These are phyloP conservation scores for Rhizopogon salebrosus DNA, from an alignment of 768 basidiomycete species.

Conservation along the genomic window DNA sequence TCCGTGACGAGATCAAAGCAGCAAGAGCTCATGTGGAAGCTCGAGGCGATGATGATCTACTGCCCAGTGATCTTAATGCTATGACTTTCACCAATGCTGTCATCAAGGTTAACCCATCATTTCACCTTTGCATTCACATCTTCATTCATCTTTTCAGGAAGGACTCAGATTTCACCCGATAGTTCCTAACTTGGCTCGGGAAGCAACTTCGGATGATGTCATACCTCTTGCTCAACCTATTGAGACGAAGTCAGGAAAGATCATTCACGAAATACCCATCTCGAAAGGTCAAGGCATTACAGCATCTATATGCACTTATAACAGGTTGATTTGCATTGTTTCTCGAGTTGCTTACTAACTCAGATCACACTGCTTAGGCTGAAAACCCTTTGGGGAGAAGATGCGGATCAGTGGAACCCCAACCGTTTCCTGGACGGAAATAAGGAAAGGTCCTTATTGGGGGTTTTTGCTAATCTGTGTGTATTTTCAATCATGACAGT, in stretches of 20 bases:
- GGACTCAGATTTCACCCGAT: conserved; percentile 28
- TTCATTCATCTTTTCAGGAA: conserved; percentile 12
- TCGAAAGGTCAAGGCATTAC: conserved; percentile 13
- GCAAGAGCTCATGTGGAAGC: conserved; percentile 14
- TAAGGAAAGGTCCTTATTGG: conserved; percentile 1
- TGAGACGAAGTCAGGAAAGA: conserved; percentile 16
- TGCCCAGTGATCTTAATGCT: conserved; percentile 25
- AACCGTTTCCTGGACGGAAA: conserved; percentile 9
- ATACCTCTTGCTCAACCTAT: conserved; percentile 29
- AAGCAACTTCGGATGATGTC: conserved; percentile 25
- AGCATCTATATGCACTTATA: conserved; percentile 18
- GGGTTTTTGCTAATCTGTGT: conserved; percentile 9
- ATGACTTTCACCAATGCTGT: conserved; percentile 28
- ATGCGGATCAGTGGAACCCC: conserved; percentile 18
- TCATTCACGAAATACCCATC: conserved; percentile 12
- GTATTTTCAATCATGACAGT: not conserved
- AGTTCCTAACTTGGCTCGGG: conserved; percentile 20
- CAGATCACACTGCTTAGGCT: not conserved
- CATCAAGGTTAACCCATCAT: conserved; percentile 22
- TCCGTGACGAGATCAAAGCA: conserved; percentile 13
- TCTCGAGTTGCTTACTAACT: not conserved
- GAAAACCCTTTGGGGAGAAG: conserved; percentile 14
- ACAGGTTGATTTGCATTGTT: conserved; percentile 19
- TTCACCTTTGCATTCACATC: not conserved
- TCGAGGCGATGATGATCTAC: conserved; percentile 22